Base-by-base conservation (phyloP, 192 early-diverging fungal species). In the Backusella luteola region DNA sequence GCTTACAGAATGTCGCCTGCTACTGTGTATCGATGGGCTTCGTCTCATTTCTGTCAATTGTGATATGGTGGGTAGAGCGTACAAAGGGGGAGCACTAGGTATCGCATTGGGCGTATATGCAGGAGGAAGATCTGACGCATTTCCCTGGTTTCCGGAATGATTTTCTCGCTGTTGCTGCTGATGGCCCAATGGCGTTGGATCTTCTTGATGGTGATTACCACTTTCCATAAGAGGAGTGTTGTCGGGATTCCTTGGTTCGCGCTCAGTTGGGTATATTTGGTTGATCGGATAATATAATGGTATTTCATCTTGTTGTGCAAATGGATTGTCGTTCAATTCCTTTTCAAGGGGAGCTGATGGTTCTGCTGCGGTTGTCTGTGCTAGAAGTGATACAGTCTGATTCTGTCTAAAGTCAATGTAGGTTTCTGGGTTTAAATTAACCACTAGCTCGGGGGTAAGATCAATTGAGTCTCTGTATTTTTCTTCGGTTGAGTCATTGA, bases 1-100 rank as follows among this genome's bases (percentile, higher is more conserved):
- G 35, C 36, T 69, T 69, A 69, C 36, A 7, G 68, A 69, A 21
- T 69, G 68, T 38, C 68, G 36, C 36, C 68, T 49, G 46, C 46
- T 63, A 63, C 11, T 63, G 3, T 29, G 23, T 29, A 29, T 29
- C 1, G 56, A 63, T 63, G 56, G 26, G 4, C 9, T 63, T 26
- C 12, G 56, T 63, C 56, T 14, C n/a, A 63, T 6, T 63, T 63
- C 56, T 9, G 56, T 63, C 23, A 63, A 1, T 26, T 63, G 56
- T 63, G 56, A 29, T 63, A 63, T 23, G 2, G 56, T 63, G 8
- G 56, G 56, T 26, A 63, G 12, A 29, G 56, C 56, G n/a, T 63
- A 63, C 12, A 63, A 29, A 23, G 56, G 56, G 21, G 56, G 56
- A 3, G 56, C 56, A 63, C 56, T 63, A 26, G 56, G 56, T 63